Conservation (phyloP, 257 asterid genomes). For the Plantago major region DNA sequence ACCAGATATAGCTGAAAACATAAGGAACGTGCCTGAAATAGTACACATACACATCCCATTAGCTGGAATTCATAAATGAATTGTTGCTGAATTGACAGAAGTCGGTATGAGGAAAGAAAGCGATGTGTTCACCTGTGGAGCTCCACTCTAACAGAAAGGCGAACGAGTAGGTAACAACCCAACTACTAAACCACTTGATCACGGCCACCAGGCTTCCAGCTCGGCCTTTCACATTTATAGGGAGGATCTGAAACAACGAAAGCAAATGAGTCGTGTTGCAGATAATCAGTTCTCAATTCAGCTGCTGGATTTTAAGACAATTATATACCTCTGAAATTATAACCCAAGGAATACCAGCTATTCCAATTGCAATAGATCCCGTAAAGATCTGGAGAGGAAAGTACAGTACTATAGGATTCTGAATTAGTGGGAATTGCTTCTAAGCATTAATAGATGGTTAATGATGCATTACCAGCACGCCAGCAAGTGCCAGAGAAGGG, state of each 20-base stretch:
- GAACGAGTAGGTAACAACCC: constrained; percentile 74
- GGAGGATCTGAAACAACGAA: constrained; percentile 58
- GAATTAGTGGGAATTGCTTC: not conserved
- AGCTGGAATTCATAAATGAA: not conserved
- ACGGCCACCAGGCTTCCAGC: constrained; percentile 88
- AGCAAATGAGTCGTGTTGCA: not conserved
- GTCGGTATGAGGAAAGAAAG: not conserved
- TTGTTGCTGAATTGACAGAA: not conserved
- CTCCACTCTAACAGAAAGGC: constrained; percentile 71
- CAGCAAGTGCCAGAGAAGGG: constrained; percentile 62
- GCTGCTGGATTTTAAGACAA: not conserved
- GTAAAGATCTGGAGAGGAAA: constrained; percentile 44
- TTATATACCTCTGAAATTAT: constrained; percentile 79
- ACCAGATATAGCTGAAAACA: constrained; percentile 57
- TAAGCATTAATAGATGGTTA: not conserved
- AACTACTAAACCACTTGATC: constrained; percentile 73
- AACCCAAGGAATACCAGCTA: constrained; percentile 95
- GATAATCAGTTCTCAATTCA: not conserved
- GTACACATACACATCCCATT: not conserved
- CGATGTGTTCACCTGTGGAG: constrained; percentile 47
- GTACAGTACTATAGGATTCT: too few species aligned
- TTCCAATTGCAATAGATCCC: constrained; percentile 73
- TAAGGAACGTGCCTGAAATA: constrained; percentile 64
- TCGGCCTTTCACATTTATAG: constrained; percentile 78
- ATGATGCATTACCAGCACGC: constrained; percentile 59